A percentile compares a stretch with the other conserved stretches of the same genome.
These are phyloP conservation scores for Sporisorium scitamineum DNA, from an alignment of 1,284 basidiomycete genomes.

Conservation along the genomic window DNA sequence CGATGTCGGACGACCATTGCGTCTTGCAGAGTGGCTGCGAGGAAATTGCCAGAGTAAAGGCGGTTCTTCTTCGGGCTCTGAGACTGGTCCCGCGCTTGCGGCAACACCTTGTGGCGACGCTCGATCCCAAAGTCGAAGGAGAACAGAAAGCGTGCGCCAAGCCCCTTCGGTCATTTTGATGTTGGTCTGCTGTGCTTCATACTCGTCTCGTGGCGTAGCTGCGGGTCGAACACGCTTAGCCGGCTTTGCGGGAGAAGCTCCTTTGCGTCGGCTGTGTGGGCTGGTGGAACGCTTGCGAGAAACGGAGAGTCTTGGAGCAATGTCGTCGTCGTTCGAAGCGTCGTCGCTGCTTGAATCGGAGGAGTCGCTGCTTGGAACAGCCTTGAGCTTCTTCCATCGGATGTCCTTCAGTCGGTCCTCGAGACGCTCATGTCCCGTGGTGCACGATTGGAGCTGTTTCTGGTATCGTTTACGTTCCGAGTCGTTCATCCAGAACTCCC, in stretches of 20 bases:
- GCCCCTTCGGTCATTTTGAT: slow-evolving; percentile 41
- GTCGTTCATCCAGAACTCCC: slow-evolving; percentile 48
- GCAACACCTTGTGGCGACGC: neutral
- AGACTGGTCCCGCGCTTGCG: neutral
- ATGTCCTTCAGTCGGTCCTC: slow-evolving; percentile 33
- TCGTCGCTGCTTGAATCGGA: slow-evolving; percentile 23
- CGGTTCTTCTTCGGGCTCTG: slow-evolving; percentile 4
- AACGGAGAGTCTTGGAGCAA: neutral
- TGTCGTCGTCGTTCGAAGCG: slow-evolving; percentile 13
- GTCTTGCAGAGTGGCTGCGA: slow-evolving; percentile 5
- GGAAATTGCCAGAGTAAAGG: slow-evolving; percentile 45
- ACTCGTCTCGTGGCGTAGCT: neutral
- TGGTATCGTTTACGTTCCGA: slow-evolving; percentile 30
- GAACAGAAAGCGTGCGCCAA: slow-evolving; percentile 40
- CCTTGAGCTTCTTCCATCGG: slow-evolving; percentile 15
- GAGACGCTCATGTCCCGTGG: slow-evolving; percentile 14
- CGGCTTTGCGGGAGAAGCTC: slow-evolving; percentile 5
- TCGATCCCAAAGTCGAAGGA: slow-evolving; percentile 33
- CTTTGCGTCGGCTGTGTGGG: slow-evolving; percentile 3
- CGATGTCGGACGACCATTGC: neutral
- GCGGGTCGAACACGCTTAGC: slow-evolving; percentile 9
- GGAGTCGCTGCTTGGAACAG: neutral
- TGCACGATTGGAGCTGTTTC: slow-evolving; percentile 22
- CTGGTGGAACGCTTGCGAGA: slow-evolving; percentile 9
- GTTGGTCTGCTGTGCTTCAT: neutral